phyloP scores from a whole-genome alignment of 129 eudicot species.

The Helichrysum umbraculigerum region DNA sequence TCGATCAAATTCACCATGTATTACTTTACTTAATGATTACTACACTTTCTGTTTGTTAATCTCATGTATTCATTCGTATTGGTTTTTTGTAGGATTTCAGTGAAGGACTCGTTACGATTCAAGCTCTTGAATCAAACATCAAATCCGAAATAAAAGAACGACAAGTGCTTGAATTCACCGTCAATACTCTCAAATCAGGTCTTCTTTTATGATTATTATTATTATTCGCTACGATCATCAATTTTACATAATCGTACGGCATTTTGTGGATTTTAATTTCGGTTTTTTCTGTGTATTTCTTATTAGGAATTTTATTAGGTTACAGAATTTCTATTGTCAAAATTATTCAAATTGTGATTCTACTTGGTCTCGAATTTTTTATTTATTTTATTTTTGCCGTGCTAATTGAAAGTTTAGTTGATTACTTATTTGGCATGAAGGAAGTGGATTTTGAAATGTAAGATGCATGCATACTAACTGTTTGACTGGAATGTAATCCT shows the following conservation, averaged over 20 bases:
- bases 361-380: not conserved
- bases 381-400: not conserved
- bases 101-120: conserved; percentile 34
- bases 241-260: not conserved
- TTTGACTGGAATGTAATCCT: not conserved
- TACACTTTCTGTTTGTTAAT: not conserved
- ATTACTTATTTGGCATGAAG: not conserved
- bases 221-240: not conserved
- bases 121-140: conserved; percentile 42
- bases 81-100: conserved; percentile 32
- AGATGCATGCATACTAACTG: conserved; percentile 7
- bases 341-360: not conserved
- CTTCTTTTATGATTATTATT: not conserved
- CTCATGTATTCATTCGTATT: not conserved
- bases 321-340: conserved; percentile 1
- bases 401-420: not conserved
- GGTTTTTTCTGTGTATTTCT: conserved; percentile 3
- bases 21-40: not conserved
- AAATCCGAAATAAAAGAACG: conserved; percentile 47
- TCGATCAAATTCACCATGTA: conserved; percentile 54
- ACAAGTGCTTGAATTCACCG: conserved; percentile 47
- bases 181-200: conserved; percentile 53
- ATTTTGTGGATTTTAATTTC: conserved; percentile 3
- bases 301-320: conserved; percentile 12
- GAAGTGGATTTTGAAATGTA: not conserved